Evolutionary conservation across 768 basidiomycete genomes (phyloP), one percentile per base, ranked within the genome.

Genomic region (Boletales sp.): DNA sequence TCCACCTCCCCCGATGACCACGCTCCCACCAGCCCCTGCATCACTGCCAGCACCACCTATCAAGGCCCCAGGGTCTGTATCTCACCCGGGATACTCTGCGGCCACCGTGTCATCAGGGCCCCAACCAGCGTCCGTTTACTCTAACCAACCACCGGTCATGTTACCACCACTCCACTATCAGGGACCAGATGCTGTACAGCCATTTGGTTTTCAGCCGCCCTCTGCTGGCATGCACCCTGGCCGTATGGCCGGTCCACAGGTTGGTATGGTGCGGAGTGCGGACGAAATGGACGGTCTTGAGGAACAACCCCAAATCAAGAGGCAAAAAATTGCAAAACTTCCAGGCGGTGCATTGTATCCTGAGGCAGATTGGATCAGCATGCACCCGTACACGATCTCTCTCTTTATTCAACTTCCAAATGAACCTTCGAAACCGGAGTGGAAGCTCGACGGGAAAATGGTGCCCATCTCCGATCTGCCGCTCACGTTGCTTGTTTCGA

Each of bases 351-450:
- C 83, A 47, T 70, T 87, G 49, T 96, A 94, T 68, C 79, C 91
- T 8, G 94, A 93, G 61, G 77, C 81, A 46, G 90, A 94, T 66
- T 97, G 94, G 94, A 82, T 92, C 57, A 76, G 76, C 41, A 84
- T 92, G 81, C 92, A 97, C 66, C 90, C 93, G 31, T 87, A 94
- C 58, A 88, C 95, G 12, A 90, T 98, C 60, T 85, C 86, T 21
- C 77, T 99, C 41, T 76, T 78, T 32, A 75, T 98, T 4, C 91
- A 94, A 64, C 74, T 99, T 56, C 94, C 95, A 2, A 77, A 73
- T 46, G 85, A 94, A 59, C 72, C 86, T 1, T 81, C 84, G 32
- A 93, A 90, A 65, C 86, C 94, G 0, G 94, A 95, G 68, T 95
- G 90, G 90, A 94, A 95, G 62, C 74, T 96, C 47, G 83, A 95